Evolutionary conservation across 129 eudicot genomes (phyloP), one percentile per base, ranked within the genome.

Genomic region (Helichrysum umbraculigerum): DNA sequence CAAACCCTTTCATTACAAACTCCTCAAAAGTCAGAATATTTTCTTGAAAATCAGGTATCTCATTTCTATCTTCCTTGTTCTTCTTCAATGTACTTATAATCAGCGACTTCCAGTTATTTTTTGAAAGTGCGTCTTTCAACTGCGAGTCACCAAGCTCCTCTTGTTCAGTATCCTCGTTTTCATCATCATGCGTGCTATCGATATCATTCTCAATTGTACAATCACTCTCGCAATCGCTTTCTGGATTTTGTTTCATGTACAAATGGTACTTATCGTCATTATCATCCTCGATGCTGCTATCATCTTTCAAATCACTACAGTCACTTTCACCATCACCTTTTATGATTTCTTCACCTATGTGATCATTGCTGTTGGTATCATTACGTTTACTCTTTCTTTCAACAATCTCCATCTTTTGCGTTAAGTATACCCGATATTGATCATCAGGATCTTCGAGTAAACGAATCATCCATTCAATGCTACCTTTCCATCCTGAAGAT

Each of bases 371-470:
- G 25, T 11, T 22, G 63, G 11, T 17, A 57, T 59, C 65, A 21
- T 9, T 0, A 19, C 30, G 1, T 8, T 21, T 57, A 57, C 63
- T 7, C 8, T 57, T 10, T 6, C 25, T 57, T 25, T 61, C 17
- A 61, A 21, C 37, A 60, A 25, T 7, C 14, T 33, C 30, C 29
- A 25, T 3, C 42, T 69, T 25, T 25, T 71, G 42, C 42, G 3
- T 51, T 16, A 51, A 14, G 63, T 78, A 85, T 21, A 42, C 50
- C 12, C 17, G 56, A 57, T 84, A 84, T 73, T 74, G 68, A 10
- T 32, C 39, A 15, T 78, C 71, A 47, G 89, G 86, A 59, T 87
- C 80, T n/a, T 82, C 83, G 34, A 89, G 86, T 6, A 89, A 76
- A 32, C 68, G 15, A n/a, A 86, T 83, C 76, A 84, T 76, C 21